These are phyloP conservation scores for Orychophragmus violaceus DNA, from an alignment of 345 rosid genomes.

Conservation along the genomic window DNA sequence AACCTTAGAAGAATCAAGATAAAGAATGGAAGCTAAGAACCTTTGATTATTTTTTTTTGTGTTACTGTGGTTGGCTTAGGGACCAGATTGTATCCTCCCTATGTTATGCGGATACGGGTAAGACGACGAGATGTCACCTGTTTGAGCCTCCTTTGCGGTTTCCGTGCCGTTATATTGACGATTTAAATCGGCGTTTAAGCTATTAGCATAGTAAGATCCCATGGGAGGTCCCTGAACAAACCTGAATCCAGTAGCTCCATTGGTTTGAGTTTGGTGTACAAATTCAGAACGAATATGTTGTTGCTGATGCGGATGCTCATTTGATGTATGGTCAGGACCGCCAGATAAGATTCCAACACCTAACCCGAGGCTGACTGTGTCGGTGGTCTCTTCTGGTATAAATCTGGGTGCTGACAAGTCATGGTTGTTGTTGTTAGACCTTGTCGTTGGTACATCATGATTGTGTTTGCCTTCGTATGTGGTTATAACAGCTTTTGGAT, in stretches of 20 bases:
- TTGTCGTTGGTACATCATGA: constrained; percentile 86
- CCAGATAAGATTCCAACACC: constrained; percentile 76
- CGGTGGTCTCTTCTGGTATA: constrained; percentile 42
- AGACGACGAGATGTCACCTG: constrained; percentile 45
- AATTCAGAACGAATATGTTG: constrained; percentile 30
- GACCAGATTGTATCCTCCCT: constrained; percentile 71
- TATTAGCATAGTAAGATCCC: constrained; percentile 42
- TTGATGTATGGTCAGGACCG: constrained; percentile 38
- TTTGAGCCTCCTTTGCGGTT: constrained; percentile 37
- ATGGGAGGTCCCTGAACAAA: constrained; percentile 43
- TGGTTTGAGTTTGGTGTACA: constrained; percentile 31
- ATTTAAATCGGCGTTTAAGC: constrained; percentile 42
- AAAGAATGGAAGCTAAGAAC: constrained; percentile 15
- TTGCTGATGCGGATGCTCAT: constrained; percentile 41
- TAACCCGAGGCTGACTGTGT: constrained; percentile 75
- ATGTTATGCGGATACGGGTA: constrained; percentile 59
- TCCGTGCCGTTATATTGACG: constrained; percentile 41
- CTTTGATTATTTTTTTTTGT: not conserved
- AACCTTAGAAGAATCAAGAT: constrained; percentile 24
- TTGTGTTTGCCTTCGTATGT: constrained; percentile 98
- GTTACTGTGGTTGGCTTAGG: constrained; percentile 29
- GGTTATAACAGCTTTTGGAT: constrained; percentile 90
- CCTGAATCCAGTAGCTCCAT: constrained; percentile 45
- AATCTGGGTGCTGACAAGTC: constrained; percentile 41
- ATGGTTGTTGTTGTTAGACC: constrained; percentile 51